Base-by-base conservation (phyloP, 129 eudicot species). In the Helichrysum umbraculigerum region DNA sequence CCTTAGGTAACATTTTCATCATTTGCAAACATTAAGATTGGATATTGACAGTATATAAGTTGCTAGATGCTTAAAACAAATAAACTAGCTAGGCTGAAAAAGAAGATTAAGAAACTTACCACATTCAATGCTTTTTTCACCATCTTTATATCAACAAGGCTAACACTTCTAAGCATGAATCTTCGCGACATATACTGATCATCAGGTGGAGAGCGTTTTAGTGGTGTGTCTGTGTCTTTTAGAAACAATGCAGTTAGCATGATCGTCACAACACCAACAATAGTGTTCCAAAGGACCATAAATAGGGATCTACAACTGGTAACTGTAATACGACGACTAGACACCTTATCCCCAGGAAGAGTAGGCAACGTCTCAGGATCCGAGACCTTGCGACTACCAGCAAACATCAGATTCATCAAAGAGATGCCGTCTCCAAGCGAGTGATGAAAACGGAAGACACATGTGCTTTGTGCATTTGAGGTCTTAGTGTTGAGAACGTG, bases 361-460 rank as follows among this genome's bases (percentile, higher is more conserved):
- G 54, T 47, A 57, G 62, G 79, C 52, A 77, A 10, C 3, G 78
- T 67, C 14, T 52, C 16, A 10, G 82, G 85, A 70, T 82, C 82
- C 3, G 78, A 69, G 59, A 41, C 59, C 34, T 66, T 71, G 20
- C 79, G 76, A 0, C 76, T 16, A 52, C 58, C 28, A 2, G 82
- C 39, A 8, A 82, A 82, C n/a, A 72, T 57, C 1, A 82, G 42
- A 17, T 73, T 71, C 66, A 82, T 78, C 17, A 82, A 61, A 28
- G 86, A 82, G 34, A 78, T 17, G 0, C 86, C 86, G 22, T 82
- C 86, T 15, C 82, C 86, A 2, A 82, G 66, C 29, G 86, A 77
- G 34, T 82, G 86, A 66, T 82, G 86, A 29, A 77, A 1, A 5
- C 86, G 82, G 50, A 82, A 77, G 69, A 82, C 56, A 10, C 79